A percentile compares a stretch with the other conserved stretches of the same genome.
Conservation (phyloP, 108 stramenopile species). For the Nitzschia putrida region DNA sequence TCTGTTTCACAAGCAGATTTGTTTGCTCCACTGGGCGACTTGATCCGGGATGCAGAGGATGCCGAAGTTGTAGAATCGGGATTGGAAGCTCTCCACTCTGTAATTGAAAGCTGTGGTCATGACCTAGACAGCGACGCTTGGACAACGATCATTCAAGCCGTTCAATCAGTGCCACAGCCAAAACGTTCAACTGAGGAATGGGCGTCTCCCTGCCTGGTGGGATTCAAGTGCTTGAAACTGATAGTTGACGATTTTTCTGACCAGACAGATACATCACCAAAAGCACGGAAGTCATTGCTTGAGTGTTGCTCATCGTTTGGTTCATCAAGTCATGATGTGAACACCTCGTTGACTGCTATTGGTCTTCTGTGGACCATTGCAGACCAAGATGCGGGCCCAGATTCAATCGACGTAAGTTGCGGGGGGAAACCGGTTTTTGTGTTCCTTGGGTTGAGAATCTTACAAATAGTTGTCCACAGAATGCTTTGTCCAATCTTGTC, state of each 20-base stretch:
- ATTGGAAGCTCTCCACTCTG: slow-evolving; percentile 58
- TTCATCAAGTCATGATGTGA: slow-evolving; percentile 83
- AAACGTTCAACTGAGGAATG: slow-evolving; percentile 60
- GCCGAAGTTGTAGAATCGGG: slow-evolving; percentile 66
- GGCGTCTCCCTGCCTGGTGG: slow-evolving; percentile 67
- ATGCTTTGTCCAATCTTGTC: slow-evolving; percentile 73
- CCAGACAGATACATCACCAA: slow-evolving; percentile 37
- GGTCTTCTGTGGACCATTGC: slow-evolving; percentile 87
- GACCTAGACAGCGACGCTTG: slow-evolving; percentile 57
- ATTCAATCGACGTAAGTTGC: slow-evolving; percentile 57
- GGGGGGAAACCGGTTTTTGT: not conserved
- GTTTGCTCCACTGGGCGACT: slow-evolving; percentile 68
- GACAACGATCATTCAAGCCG: slow-evolving; percentile 52
- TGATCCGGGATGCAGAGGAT: slow-evolving; percentile 43
- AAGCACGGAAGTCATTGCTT: slow-evolving; percentile 57
- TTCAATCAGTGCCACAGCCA: slow-evolving; percentile 44
- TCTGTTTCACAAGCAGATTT: slow-evolving; percentile 42
- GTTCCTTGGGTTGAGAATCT: not conserved
- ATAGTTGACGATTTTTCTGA: slow-evolving; percentile 91
- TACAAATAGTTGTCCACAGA: slow-evolving; percentile 19
- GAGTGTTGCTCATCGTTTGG: slow-evolving; percentile 89
- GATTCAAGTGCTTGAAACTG: slow-evolving; percentile 85
- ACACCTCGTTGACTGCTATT: slow-evolving; percentile 90
- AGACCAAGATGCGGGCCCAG: slow-evolving; percentile 69
- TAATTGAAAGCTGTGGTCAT: slow-evolving; percentile 77